phyloP scores from a whole-genome alignment of 768 basidiomycete genomes.

The Pilatotrama ljubarskyi region DNA sequence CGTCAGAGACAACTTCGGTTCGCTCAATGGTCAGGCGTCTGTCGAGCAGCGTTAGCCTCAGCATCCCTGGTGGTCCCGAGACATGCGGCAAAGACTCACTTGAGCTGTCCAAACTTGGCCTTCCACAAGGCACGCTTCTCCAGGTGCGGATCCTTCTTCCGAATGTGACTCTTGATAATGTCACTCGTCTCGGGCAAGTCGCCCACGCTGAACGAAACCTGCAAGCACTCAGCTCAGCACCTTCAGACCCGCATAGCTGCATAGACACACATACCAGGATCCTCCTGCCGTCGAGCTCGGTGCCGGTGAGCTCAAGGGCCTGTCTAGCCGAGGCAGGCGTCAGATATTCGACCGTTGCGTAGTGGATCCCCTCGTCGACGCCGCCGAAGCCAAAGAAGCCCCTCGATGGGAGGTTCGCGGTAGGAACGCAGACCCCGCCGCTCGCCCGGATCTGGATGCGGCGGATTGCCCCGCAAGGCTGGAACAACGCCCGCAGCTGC shows the following conservation, averaged over 20 bases:
- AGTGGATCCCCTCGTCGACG: conserved; percentile 32
- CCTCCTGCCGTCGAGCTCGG: conserved; percentile 36
- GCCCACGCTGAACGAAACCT: conserved; percentile 25
- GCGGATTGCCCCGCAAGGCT: conserved; percentile 37
- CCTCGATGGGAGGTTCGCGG: conserved; percentile 1
- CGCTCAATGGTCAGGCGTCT: conserved; percentile 15
- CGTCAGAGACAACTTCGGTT: conserved; percentile 12
- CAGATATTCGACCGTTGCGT: conserved; percentile 52
- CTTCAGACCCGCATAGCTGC: neutral
- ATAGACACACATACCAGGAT: conserved; percentile 39
- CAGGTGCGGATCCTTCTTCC: conserved; percentile 2
- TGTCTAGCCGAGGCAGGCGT: conserved; percentile 36
- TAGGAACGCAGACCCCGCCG: conserved; percentile 29
- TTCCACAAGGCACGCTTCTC: conserved; percentile 9
- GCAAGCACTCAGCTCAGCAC: neutral
- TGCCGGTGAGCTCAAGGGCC: conserved; percentile 45
- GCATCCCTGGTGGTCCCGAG: neutral
- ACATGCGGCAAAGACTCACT: neutral
- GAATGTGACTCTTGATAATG: conserved; percentile 1
- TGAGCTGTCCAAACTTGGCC: conserved; percentile 11
- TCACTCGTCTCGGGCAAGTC: conserved; percentile 35
- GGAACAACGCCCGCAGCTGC: conserved; percentile 38
- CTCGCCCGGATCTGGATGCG: conserved; percentile 39
- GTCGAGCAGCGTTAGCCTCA: neutral
- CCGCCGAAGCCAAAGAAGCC: neutral